These are phyloP conservation scores for Talaromyces adpressus DNA, from an alignment of 495 filamentous ascomycete species.

Conservation along the genomic window DNA sequence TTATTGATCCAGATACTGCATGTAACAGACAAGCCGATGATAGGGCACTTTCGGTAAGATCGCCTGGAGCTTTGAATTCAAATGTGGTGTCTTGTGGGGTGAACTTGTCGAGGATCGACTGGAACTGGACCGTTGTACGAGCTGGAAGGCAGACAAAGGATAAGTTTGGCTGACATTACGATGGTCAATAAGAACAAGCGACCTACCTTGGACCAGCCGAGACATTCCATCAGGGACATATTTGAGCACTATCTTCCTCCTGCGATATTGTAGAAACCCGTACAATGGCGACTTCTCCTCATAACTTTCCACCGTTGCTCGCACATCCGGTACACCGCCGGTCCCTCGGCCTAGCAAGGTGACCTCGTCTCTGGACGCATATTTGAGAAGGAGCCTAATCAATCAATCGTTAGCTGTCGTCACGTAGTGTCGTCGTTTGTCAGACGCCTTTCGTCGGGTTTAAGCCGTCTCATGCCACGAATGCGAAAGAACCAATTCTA, in stretches of 20 bases:
- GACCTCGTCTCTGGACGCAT: constrained; percentile 81
- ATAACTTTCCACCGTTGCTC: constrained; percentile 68
- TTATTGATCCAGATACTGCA: constrained; percentile 78
- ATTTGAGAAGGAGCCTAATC: constrained; percentile 87
- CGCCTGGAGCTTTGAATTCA: constrained; percentile 61
- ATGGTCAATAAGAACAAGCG: constrained; percentile 6
- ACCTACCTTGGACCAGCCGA: constrained; percentile 79
- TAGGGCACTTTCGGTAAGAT: constrained; percentile 79
- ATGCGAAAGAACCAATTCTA: background rate
- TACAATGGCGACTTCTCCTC: constrained; percentile 82
- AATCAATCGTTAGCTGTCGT: constrained; percentile 5
- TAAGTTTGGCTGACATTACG: constrained; percentile 1
- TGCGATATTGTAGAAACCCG: constrained; percentile 83
- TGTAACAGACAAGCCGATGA: constrained; percentile 87
- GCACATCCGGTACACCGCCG: constrained; percentile 79
- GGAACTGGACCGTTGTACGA: constrained; percentile 90
- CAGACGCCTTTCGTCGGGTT: background rate
- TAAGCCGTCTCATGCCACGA: background rate
- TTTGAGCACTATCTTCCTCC: constrained; percentile 85
- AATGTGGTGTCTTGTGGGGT: constrained; percentile 81
- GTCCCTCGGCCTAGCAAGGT: constrained; percentile 69
- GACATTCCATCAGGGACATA: constrained; percentile 88
- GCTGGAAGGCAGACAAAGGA: constrained; percentile 41
- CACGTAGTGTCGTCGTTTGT: constrained; percentile 7
- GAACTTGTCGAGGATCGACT: constrained; percentile 77